Evolutionary conservation across 345 rosid genomes (phyloP), one percentile per base, ranked within the genome.

Genomic region (Salix koriyanagi): DNA sequence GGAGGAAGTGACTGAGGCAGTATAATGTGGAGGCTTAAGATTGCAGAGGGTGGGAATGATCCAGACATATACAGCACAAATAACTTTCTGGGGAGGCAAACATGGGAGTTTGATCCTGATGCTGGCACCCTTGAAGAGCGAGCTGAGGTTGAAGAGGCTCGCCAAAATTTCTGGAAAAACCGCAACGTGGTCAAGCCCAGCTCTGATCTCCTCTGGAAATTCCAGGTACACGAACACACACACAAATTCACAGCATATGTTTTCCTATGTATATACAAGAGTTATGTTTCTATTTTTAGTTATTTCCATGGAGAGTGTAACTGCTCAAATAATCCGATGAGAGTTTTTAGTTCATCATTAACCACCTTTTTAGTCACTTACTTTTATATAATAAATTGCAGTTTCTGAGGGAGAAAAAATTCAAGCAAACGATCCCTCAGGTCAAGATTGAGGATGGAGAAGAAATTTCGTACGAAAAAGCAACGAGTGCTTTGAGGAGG

Each of bases 381-480:
- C 50, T 44, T 44, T 34, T 44, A 44, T 44, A 37, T 23, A 7
- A 19, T 21, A 11, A 41, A 68, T 39, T 6, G 21, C 64, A 73
- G 76, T 61, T 73, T 25, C 8, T 73, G 5, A 44, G 44, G 39
- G 79, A 76, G 36, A 76, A 69, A 44, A 42, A 41, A 2, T 76
- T 76, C 46, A 69, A 76, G 46, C 79, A 60, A 44, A 76, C 13
- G n/a, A 69, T 76, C 28, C 60, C 69, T 16, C 28, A n/a, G n/a
- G 77, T 75, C 7, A 65, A 14, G 32, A 30, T 75, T 30, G n/a
- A 65, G 41, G 71, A 75, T 1, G 77, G 64, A 0, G 71, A 75
- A 15, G 65, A 75, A 6, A 65, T 65, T 6, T 65, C 70, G 5
- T 2, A 4, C 21, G 77, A 75, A 48, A 50, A n/a, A 8, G 65